phyloP scores from a whole-genome alignment of 2,329 filamentous ascomycete genomes.

The Aspergillus aculeatinus region DNA sequence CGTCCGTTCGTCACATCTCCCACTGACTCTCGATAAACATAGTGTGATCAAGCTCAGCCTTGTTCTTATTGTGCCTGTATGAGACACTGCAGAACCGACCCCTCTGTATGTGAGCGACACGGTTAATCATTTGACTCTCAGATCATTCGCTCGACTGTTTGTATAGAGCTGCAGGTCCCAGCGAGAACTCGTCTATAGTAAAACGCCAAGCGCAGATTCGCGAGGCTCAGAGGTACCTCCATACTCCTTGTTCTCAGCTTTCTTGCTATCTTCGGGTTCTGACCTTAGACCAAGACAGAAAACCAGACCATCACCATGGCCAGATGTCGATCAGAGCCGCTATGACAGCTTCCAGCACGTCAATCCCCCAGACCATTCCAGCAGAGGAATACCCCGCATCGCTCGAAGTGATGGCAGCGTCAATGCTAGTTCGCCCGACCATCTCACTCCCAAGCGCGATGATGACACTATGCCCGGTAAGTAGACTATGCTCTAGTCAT shows the following conservation, averaged over 20 bases:
- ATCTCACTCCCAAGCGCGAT: neutral
- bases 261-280: neutral
- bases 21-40: neutral
- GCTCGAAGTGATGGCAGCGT: neutral
- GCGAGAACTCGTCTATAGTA: constrained; percentile 4
- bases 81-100: neutral
- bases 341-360: neutral
- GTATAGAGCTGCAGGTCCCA: constrained; percentile 10
- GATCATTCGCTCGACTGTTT: constrained; percentile 21
- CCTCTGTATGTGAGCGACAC: neutral
- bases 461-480: constrained; percentile 6
- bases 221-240: constrained; percentile 9
- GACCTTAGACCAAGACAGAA: neutral
- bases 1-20: neutral
- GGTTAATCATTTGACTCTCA: neutral
- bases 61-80: constrained; percentile 24
- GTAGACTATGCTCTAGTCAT: neutral
- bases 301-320: constrained; percentile 16
- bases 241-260: neutral
- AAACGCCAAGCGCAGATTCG: constrained; percentile 11
- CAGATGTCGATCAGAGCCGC: constrained; percentile 8
- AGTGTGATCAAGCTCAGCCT: constrained; percentile 23
- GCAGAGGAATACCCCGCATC: neutral
- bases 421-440: constrained; percentile 3
- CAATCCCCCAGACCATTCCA: neutral